These are phyloP conservation scores for Diaporthe helianthi DNA, from an alignment of 2,329 filamentous ascomycete genomes.

Conservation along the genomic window DNA sequence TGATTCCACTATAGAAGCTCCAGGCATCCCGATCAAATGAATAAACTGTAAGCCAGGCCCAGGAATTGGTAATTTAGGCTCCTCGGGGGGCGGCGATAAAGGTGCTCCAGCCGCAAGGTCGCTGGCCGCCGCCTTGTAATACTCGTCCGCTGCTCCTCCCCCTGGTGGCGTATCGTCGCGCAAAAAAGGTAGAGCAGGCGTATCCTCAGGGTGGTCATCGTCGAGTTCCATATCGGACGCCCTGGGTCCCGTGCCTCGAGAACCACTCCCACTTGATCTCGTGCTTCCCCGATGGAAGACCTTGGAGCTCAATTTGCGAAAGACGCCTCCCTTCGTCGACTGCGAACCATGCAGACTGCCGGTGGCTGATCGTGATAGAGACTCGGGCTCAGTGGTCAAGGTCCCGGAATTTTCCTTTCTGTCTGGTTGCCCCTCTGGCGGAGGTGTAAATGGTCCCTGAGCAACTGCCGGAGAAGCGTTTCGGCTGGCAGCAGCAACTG, in stretches of 20 bases:
- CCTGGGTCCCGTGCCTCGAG: slow-evolving; percentile 21
- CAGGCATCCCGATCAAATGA: slow-evolving; percentile 31
- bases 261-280: slow-evolving; percentile 34
- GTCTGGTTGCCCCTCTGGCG: slow-evolving; percentile 23
- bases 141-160: slow-evolving; percentile 39
- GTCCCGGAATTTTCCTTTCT: slow-evolving; percentile 24
- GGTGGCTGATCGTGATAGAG: slow-evolving; percentile 31
- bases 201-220: slow-evolving; percentile 31
- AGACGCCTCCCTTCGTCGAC: slow-evolving; percentile 24
- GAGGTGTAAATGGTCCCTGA: slow-evolving; percentile 32
- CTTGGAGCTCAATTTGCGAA: slow-evolving; percentile 31
- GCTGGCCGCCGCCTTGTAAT: slow-evolving; percentile 40
- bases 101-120: slow-evolving; percentile 40
- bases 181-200: slow-evolving; percentile 33
- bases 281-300: slow-evolving; percentile 36
- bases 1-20: slow-evolving; percentile 24
- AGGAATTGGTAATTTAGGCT: slow-evolving; percentile 8
- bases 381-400: slow-evolving; percentile 30
- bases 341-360: slow-evolving; percentile 22
- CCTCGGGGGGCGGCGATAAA: slow-evolving; percentile 39
- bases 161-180: slow-evolving; percentile 34
- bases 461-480: slow-evolving; percentile 31
- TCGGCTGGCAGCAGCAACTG: slow-evolving; percentile 27
- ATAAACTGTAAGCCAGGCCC: slow-evolving; percentile 21
- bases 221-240: slow-evolving; percentile 28